A percentile compares a stretch with the other conserved stretches of the same genome.
Conservation (phyloP, 345 rosid genomes). For the Corymbia maculata region DNA sequence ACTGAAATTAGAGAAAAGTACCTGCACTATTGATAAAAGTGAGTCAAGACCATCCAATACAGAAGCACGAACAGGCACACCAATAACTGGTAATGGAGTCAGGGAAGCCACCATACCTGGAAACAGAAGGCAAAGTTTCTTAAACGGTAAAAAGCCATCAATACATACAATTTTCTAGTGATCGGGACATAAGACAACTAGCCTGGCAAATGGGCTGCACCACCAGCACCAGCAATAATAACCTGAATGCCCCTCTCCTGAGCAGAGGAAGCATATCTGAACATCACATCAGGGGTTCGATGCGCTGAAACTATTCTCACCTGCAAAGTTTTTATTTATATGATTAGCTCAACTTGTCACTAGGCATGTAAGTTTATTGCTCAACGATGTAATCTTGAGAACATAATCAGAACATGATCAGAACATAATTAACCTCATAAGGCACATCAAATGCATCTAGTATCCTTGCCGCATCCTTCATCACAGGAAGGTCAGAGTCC, state of each 20-base stretch:
- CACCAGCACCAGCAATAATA: slow-evolving; percentile 98
- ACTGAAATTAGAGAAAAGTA: slow-evolving; percentile 2
- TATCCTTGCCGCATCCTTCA: slow-evolving; percentile 87
- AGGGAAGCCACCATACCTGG: slow-evolving; percentile 94
- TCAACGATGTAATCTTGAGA: not conserved
- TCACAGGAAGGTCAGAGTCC: slow-evolving; percentile 91
- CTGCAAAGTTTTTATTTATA: slow-evolving; percentile 15
- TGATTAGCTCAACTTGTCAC: not conserved
- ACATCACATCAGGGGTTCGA: slow-evolving; percentile 88
- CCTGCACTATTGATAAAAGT: slow-evolving; percentile 91
- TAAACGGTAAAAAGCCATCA: not conserved
- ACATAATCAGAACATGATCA: not conserved
- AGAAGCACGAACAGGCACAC: slow-evolving; percentile 86
- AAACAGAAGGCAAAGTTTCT: not conserved
- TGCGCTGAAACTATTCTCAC: slow-evolving; percentile 88
- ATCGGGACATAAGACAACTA: not conserved
- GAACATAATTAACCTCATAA: slow-evolving; percentile 41
- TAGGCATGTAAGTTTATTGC: not conserved
- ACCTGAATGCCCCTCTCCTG: slow-evolving; percentile 59
- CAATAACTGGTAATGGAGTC: slow-evolving; percentile 87
- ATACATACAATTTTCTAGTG: not conserved
- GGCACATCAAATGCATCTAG: slow-evolving; percentile 60
- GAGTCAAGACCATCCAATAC: slow-evolving; percentile 89
- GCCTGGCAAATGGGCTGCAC: slow-evolving; percentile 97
- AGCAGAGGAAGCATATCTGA: slow-evolving; percentile 71